These are phyloP conservation scores for Colletotrichum eremochloae DNA, from an alignment of 2,329 filamentous ascomycete genomes.

Conservation along the genomic window DNA sequence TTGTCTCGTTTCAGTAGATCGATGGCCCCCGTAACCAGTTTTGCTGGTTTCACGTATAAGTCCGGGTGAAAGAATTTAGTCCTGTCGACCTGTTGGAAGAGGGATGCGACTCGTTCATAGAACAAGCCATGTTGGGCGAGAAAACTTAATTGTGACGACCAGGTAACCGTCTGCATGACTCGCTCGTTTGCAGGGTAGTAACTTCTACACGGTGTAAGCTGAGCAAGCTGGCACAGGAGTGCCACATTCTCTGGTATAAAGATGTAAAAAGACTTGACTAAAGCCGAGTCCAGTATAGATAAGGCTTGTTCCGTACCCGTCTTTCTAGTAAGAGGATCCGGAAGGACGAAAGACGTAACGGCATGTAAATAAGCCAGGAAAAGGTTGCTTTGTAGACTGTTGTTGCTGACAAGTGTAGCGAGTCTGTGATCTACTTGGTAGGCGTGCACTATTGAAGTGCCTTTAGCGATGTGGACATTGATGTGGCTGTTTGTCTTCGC, in stretches of 20 bases:
- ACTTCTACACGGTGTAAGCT: conserved; percentile 55
- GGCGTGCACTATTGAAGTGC: conserved; percentile 49
- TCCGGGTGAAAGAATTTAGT: conserved; percentile 10
- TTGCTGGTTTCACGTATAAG: not conserved
- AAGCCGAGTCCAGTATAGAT: conserved; percentile 61
- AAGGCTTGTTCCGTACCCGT: conserved; percentile 70
- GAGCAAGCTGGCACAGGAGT: conserved; percentile 54
- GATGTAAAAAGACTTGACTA: conserved; percentile 60
- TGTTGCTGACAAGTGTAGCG: conserved; percentile 63
- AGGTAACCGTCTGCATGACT: conserved; percentile 63
- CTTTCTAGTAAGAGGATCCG: conserved; percentile 60
- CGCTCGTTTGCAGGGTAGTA: conserved; percentile 60
- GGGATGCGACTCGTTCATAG: conserved; percentile 49
- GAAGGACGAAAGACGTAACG: conserved; percentile 64
- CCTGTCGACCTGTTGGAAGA: conserved; percentile 50
- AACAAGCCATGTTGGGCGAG: conserved; percentile 62
- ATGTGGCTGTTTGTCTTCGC: conserved; percentile 49
- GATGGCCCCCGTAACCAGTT: not conserved
- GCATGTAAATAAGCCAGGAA: conserved; percentile 66
- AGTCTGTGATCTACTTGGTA: conserved; percentile 65
- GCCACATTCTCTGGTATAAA: conserved; percentile 53
- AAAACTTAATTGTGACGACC: conserved; percentile 55
- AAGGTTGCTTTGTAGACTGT: conserved; percentile 64
- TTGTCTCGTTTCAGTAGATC: conserved; percentile 44
- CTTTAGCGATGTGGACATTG: conserved; percentile 51